These are phyloP conservation scores for Podospora bellae-mahoneyi DNA, from an alignment of 495 filamentous ascomycete genomes.

Conservation along the genomic window DNA sequence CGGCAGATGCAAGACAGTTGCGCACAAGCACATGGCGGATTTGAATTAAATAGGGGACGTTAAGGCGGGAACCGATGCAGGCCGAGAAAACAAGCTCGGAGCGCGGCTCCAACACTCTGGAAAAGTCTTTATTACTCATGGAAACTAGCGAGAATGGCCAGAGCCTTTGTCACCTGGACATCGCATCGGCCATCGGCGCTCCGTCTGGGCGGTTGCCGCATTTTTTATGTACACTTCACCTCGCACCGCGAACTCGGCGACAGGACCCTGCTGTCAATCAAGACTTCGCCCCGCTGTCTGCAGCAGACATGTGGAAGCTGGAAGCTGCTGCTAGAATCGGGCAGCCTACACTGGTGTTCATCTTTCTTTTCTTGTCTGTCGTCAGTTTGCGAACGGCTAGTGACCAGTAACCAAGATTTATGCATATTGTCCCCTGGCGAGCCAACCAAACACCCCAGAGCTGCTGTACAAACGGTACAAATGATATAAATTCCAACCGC, in stretches of 20 bases:
- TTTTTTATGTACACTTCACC: background rate
- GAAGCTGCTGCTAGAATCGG: background rate
- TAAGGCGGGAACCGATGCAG: slow-evolving; percentile 17
- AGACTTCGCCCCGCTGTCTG: background rate
- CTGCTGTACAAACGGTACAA: background rate
- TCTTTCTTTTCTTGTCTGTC: slow-evolving; percentile 2
- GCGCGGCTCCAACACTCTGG: slow-evolving; percentile 3
- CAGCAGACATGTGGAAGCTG: background rate
- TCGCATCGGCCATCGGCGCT: slow-evolving; percentile 6
- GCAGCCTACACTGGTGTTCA: background rate
- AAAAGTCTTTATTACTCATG: slow-evolving; percentile 16
- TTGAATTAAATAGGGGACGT: slow-evolving; percentile 13
- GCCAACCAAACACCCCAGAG: background rate
- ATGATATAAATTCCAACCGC: background rate
- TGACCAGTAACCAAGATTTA: background rate
- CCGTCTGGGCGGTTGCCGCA: slow-evolving; percentile 4
- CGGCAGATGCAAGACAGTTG: slow-evolving; percentile 4
- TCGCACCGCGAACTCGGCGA: slow-evolving; percentile 4
- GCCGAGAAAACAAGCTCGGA: slow-evolving; percentile 12
- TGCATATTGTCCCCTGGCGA: background rate
- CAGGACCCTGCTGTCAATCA: background rate
- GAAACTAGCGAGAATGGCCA: slow-evolving; percentile 1
- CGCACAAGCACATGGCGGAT: slow-evolving; percentile 2
- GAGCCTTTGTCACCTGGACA: slow-evolving; percentile 18
- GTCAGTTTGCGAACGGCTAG: background rate